Evolutionary conservation across 202 grass and related monocot species (phyloP), one percentile per base, ranked within the genome.

Genomic region (Schoenoplectus triqueter): DNA sequence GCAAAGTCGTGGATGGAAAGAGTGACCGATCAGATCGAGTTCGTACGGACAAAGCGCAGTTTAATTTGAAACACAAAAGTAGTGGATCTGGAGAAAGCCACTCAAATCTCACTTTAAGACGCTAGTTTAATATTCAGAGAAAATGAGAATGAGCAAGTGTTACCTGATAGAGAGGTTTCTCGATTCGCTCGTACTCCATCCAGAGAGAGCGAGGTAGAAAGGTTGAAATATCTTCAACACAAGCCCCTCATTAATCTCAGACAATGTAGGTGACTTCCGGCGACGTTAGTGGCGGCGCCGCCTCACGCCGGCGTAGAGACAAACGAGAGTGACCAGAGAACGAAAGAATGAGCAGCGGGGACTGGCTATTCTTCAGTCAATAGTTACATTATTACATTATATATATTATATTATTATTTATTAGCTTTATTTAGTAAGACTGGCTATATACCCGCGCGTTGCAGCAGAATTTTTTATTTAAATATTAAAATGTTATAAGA

Each of bases 101-200:
- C 81, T 10, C 65, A 70, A 83, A 83, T 83, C 65, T 52, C 45
- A 67, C 44, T 82, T 46, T 13, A 52, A 39, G 19, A 41, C 62
- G 10, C 39, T 49, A 63, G 7, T 42, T 50, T 52, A 56, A 67
- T 17, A 65, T 67, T 31, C 8, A 72, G 41, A 49, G 17, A 59
- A 19, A 60, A 1, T 1, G 2, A 4, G 31, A 31, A 31, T 31
- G 31, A 31, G 31, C 31, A 31, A 31, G 2, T 41, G 54, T 19
- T 87, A 81, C 93, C 96, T 91, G 96, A 15, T 86, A 84, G 82
- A 92, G 90, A 6, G 96, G 96, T 84, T 99, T 99, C 91, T 96
- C 90, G 84, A 99, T 99, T 85, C 96, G 96, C 90, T 99, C 96
- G 82, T 99, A 99, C 22, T 99, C 96, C 96, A 99, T 94, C 87